A percentile compares a stretch with the other conserved stretches of the same genome.
Conservation (phyloP, 352 stramenopile species). For the Phytopythium montanum region DNA sequence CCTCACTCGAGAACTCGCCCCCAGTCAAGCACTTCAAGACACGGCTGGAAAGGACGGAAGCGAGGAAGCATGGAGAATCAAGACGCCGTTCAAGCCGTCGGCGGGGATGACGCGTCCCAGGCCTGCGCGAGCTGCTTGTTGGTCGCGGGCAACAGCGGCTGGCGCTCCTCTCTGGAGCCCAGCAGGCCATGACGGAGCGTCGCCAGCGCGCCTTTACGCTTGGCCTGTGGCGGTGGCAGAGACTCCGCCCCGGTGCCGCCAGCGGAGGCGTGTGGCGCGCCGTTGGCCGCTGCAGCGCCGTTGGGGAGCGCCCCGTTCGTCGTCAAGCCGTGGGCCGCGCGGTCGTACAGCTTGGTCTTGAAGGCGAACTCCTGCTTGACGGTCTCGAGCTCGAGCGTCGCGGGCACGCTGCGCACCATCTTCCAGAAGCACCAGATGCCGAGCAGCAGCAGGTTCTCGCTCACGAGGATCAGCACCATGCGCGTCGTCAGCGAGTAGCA, state of each 20-base stretch:
- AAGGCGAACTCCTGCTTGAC: conserved; percentile 68
- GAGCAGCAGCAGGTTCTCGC: conserved; percentile 57
- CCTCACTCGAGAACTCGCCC: background rate
- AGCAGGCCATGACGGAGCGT: conserved; percentile 2
- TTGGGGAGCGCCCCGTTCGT: background rate
- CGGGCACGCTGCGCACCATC: conserved; percentile 52
- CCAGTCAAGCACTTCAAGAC: background rate
- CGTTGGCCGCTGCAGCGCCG: background rate
- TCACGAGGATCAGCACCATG: conserved; percentile 79
- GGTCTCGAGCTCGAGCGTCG: conserved; percentile 59
- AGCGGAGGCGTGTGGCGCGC: background rate
- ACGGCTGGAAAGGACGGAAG: background rate
- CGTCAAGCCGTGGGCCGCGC: conserved; percentile 9
- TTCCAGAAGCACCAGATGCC: conserved; percentile 72
- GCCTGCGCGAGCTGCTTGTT: conserved; percentile 46
- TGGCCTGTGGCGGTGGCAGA: background rate
- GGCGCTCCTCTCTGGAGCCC: conserved; percentile 46
- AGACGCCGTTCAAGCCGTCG: background rate
- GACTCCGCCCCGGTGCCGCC: background rate
- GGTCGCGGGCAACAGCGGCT: conserved; percentile 44
- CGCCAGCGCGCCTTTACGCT: conserved; percentile 7
- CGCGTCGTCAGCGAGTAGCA: conserved; percentile 75
- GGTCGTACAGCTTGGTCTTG: conserved; percentile 69
- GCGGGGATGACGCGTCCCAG: conserved; percentile 30
- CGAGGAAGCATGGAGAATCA: background rate